Evolutionary conservation across 345 rosid genomes (phyloP).

Genomic region (Crucihimalaya himalaica): DNA sequence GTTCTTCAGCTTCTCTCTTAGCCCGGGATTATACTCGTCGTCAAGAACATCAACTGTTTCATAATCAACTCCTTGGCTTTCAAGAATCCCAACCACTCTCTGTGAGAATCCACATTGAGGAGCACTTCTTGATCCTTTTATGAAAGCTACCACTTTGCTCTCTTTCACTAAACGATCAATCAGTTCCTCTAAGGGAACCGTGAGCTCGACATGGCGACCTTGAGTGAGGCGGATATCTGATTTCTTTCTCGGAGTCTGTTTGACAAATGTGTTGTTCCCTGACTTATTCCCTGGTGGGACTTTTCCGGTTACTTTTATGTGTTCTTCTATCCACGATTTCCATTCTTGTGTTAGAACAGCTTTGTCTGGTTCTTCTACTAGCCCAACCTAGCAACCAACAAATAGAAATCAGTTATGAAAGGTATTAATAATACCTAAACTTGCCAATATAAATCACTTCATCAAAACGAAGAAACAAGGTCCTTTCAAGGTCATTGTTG

Average conservation of each 20-base stretch:
- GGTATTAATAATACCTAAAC: conserved; percentile 1
- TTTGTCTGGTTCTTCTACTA: conserved; percentile 77
- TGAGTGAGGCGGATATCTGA: conserved; percentile 88
- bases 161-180: conserved; percentile 75
- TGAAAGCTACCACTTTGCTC: conserved; percentile 88
- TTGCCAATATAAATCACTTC: neutral
- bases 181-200: conserved; percentile 70
- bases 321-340: conserved; percentile 99
- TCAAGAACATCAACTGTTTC: conserved; percentile 90
- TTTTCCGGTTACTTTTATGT: conserved; percentile 72
- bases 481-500: neutral
- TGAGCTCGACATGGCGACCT: conserved; percentile 78
- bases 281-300: conserved; percentile 88
- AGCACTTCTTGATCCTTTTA: conserved; percentile 89
- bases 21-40: conserved; percentile 72
- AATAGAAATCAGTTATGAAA: neutral
- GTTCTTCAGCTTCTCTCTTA: conserved; percentile 81
- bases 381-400: conserved; percentile 53
- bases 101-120: conserved; percentile 94
- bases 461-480: neutral
- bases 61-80: conserved; percentile 75
- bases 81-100: conserved; percentile 77
- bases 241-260: conserved; percentile 67
- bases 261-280: conserved; percentile 80
- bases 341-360: conserved; percentile 71